These are phyloP conservation scores for Termitomyces bulborhizus DNA, from an alignment of 768 basidiomycete species.

Conservation along the genomic window DNA sequence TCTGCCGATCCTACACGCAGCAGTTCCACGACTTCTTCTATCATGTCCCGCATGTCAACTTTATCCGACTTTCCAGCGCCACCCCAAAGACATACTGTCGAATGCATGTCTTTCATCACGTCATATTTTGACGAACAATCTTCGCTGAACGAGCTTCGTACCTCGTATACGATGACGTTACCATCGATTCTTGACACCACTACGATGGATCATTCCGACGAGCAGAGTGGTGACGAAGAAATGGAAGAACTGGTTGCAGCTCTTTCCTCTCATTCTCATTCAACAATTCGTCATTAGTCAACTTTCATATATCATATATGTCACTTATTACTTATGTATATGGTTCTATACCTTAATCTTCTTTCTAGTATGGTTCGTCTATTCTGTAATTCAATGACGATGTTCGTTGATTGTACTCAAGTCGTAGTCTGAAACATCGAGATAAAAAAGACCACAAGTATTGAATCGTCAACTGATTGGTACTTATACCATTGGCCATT, in stretches of 20 bases:
- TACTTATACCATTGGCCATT: slow-evolving; percentile 62
- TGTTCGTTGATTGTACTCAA: background rate
- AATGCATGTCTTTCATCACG: slow-evolving; percentile 36
- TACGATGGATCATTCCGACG: background rate
- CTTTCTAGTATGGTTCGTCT: background rate
- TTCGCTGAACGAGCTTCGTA: slow-evolving; percentile 11
- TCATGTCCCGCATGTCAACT: slow-evolving; percentile 57
- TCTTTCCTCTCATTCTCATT: slow-evolving; percentile 19
- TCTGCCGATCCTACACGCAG: slow-evolving; percentile 30
- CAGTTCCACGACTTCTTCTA: slow-evolving; percentile 62
- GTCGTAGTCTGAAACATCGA: background rate
- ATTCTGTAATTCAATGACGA: background rate
- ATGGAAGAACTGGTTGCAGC: slow-evolving; percentile 20
- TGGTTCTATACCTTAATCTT: background rate
- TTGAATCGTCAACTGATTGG: background rate
- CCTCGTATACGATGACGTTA: slow-evolving; percentile 5
- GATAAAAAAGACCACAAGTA: background rate
- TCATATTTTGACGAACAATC: slow-evolving; percentile 34
- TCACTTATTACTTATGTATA: background rate
- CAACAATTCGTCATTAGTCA: slow-evolving; percentile 8
- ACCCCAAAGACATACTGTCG: slow-evolving; percentile 29
- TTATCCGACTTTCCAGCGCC: slow-evolving; percentile 71
- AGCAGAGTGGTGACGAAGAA: slow-evolving; percentile 18
- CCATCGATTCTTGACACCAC: slow-evolving; percentile 4
- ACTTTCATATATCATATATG: background rate